phyloP scores from a whole-genome alignment of 768 basidiomycete species.

The Collybiopsis confluens region DNA sequence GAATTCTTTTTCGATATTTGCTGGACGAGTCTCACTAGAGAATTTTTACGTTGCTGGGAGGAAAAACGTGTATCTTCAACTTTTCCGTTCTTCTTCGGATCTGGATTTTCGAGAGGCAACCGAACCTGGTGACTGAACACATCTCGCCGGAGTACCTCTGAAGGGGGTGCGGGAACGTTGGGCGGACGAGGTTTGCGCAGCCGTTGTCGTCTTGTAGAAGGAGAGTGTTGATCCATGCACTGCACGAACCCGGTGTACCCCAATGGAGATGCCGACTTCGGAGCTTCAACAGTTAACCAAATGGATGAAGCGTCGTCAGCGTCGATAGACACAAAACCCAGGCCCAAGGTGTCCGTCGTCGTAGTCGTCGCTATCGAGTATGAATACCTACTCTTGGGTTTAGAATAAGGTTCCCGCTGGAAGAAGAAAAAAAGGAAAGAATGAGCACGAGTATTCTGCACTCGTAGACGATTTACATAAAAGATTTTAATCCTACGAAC shows the following conservation, averaged over 20 bases:
- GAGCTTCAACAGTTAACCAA: slow-evolving; percentile 5
- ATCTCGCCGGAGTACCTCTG: slow-evolving; percentile 7
- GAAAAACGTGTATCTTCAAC: neutral
- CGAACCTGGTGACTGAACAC: slow-evolving; percentile 5
- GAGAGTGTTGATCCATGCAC: neutral
- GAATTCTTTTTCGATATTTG: neutral
- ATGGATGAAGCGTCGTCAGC: neutral
- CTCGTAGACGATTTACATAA: too few relatives aligned
- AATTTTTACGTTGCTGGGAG: neutral
- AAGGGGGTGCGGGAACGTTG: slow-evolving; percentile 7
- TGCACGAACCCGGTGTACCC: neutral
- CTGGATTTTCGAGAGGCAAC: neutral
- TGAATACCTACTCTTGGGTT: neutral
- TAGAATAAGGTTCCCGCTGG: too few relatives aligned
- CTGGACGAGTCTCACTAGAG: neutral
- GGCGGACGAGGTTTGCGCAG: slow-evolving; percentile 5
- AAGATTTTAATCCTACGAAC: too few relatives aligned
- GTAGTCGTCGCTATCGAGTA: neutral
- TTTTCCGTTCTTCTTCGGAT: neutral
- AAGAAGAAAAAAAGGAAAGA: too few relatives aligned
- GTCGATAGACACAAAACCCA: neutral
- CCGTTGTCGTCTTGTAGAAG: neutral
- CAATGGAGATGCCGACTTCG: neutral
- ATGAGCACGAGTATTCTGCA: too few relatives aligned
- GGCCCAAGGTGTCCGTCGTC: too few relatives aligned